Evolutionary conservation across 2,329 filamentous ascomycete genomes (phyloP).

Genomic region (Knufia petricola): DNA sequence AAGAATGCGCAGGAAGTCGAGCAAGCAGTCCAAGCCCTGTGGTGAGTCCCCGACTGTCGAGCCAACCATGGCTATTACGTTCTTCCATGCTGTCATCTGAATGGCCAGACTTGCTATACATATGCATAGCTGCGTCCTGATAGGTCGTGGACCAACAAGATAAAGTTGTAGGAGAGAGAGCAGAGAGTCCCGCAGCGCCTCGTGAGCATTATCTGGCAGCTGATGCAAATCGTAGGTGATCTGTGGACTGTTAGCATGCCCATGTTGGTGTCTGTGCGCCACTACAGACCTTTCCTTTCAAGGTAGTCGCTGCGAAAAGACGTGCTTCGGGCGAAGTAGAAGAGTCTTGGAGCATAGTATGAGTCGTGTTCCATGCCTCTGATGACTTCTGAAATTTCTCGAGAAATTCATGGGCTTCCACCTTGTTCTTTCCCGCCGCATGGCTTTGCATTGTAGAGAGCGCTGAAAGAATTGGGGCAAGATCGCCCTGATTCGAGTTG

Average conservation of each 20-base stretch:
- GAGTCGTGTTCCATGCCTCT: conserved; percentile 82
- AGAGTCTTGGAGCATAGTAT: conserved; percentile 71
- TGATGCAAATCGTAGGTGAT: conserved; percentile 95
- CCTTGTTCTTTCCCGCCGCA: conserved; percentile 71
- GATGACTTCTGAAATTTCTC: conserved; percentile 92
- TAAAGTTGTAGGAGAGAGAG: conserved; percentile 72
- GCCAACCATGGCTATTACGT: conserved; percentile 76
- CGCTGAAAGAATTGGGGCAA: conserved; percentile 76
- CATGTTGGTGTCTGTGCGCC: conserved; percentile 9
- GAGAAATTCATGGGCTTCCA: conserved; percentile 81
- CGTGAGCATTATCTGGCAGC: conserved; percentile 64
- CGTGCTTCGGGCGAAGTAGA: conserved; percentile 74
- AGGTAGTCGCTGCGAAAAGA: conserved; percentile 88
- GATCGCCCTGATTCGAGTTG: conserved; percentile 55
- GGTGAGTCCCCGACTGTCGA: conserved; percentile 57
- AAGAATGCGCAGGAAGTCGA: conserved; percentile 93
- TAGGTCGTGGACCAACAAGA: conserved; percentile 69
- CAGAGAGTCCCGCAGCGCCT: conserved; percentile 72
- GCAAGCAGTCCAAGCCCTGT: conserved; percentile 71
- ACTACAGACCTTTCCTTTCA: conserved; percentile 81
- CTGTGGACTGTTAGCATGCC: conserved; percentile 39
- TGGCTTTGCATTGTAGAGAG: conserved; percentile 84
- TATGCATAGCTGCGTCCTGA: conserved; percentile 85
- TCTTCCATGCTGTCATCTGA: conserved; percentile 92
- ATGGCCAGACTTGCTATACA: conserved; percentile 91